These are phyloP conservation scores for Sugiyamaella smithiae DNA, from an alignment of 805 yeast species.

Conservation along the genomic window DNA sequence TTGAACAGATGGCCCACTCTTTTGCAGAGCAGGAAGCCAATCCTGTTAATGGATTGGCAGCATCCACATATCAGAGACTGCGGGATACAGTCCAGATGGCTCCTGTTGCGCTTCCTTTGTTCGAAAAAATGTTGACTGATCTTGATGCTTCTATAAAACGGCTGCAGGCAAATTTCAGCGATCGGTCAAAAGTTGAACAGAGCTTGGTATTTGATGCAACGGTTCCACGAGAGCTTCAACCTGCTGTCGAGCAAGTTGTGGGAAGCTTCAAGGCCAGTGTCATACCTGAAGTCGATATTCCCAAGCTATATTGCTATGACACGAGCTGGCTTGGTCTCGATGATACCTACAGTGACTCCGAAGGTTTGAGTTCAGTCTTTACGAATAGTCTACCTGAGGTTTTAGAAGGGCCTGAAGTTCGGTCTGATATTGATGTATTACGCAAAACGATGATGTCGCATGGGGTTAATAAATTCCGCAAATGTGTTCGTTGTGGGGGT, in stretches of 20 bases:
- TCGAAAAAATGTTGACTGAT: constrained; percentile 38
- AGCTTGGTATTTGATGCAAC: constrained; percentile 59
- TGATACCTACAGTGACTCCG: constrained; percentile 32
- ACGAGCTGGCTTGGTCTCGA: constrained; percentile 59
- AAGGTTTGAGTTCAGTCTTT: constrained; percentile 1
- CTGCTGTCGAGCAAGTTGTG: constrained; percentile 39
- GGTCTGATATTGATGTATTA: constrained; percentile 33
- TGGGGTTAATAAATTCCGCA: constrained; percentile 38
- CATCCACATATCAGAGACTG: constrained; percentile 29
- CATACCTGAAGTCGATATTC: constrained; percentile 46
- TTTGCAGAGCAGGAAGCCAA: constrained; percentile 23
- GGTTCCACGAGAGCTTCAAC: constrained; percentile 45
- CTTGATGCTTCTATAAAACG: constrained; percentile 38
- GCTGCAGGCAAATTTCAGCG: constrained; percentile 31
- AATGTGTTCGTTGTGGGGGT: constrained; percentile 56
- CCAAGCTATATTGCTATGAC: constrained; percentile 60
- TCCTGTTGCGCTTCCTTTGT: constrained; percentile 31
- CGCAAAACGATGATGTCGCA: constrained; percentile 38
- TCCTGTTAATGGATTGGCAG: constrained; percentile 28
- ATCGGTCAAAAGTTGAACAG: constrained; percentile 55
- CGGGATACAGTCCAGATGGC: constrained; percentile 27
- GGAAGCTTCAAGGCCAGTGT: constrained; percentile 46
- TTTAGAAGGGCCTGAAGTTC: neutral
- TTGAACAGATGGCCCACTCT: constrained; percentile 31
- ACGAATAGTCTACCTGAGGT: neutral